phyloP scores from a whole-genome alignment of 202 grass and related monocot species.

The Carex arenaria region DNA sequence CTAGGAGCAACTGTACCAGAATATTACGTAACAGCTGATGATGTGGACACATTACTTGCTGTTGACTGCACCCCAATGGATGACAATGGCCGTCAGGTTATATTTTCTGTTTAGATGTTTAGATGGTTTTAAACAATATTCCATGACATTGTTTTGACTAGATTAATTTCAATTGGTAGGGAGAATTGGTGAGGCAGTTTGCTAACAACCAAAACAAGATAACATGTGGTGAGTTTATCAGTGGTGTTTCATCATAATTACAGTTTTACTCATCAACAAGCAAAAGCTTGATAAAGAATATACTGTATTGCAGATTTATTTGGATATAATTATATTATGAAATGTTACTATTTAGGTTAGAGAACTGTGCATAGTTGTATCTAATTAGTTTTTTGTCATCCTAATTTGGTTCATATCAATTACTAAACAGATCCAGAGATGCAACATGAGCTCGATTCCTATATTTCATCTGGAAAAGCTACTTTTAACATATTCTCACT shows the following conservation, averaged over 20 bases:
- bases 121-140: constrained; percentile 6
- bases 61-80: constrained; percentile 97
- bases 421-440: constrained; percentile 61
- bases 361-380: not conserved
- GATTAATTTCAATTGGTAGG: constrained; percentile 45
- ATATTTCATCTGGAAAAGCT: constrained; percentile 40
- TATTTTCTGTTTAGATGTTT: not conserved
- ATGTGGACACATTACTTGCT: constrained; percentile 80
- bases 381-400: not conserved
- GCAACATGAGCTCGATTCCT: constrained; percentile 55
- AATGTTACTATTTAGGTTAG: not conserved
- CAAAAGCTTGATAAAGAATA: not conserved
- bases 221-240: constrained; percentile 68
- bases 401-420: constrained; percentile 18
- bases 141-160: constrained; percentile 24
- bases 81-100: constrained; percentile 81
- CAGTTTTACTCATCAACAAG: not conserved
- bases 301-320: not conserved
- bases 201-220: constrained; percentile 69
- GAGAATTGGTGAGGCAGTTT: constrained; percentile 73
- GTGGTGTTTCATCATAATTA: constrained; percentile 10
- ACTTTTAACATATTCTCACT: constrained; percentile 45
- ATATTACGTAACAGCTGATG: constrained; percentile 86
- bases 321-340: not conserved
- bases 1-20: constrained; percentile 81